Base-by-base conservation (phyloP, 2,329 filamentous ascomycete genomes). In the Xylaria sp. region DNA sequence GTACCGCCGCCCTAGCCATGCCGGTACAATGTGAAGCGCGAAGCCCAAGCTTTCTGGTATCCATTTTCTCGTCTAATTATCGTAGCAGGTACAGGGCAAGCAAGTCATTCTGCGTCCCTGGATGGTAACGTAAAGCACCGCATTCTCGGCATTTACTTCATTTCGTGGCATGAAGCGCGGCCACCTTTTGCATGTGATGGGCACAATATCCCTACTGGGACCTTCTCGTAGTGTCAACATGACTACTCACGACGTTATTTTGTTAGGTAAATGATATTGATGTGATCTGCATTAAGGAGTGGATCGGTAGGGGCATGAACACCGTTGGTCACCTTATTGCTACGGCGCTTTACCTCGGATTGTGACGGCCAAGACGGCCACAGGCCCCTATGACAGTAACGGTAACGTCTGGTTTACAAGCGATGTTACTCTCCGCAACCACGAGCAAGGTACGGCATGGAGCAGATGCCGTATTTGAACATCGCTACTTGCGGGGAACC, bases 151-250 rank as follows among this genome's bases (percentile, higher is more conserved):
- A 62, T 59, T 54, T 37, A 25, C 37, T 44, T 51, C 51, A 53
- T 54, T 42, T 57, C 27, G 25, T 21, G 5, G 16, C 35, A 40
- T 18, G 25, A 57, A 47, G n/a, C 29, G 29, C 27, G 51, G 37
- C 40, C 12, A 23, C 29, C 59, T 66, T 48, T 63, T 47, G 42
- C 63, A 69, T 69, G 67, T 69, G 66, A 69, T 63, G 40, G 53
- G 27, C 25, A 58, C 25, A 25, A 57, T 2, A 16, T 35, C 40
- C 37, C 29, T 42, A 16, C 13, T 9, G 29, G 29, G n/a, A 35
- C 53, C 53, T 42, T 54, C 25, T 55, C 32, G 12, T 27, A 40
- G 18, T 40, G 47, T 50, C 40, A 25, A 40, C n/a, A 42, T 32
- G 1, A 37, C 47, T 23, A 21, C 55, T 16, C 44, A 21, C 42